phyloP scores from a whole-genome alignment of 176 grass and related monocot genomes.

The Puya raimondii region DNA sequence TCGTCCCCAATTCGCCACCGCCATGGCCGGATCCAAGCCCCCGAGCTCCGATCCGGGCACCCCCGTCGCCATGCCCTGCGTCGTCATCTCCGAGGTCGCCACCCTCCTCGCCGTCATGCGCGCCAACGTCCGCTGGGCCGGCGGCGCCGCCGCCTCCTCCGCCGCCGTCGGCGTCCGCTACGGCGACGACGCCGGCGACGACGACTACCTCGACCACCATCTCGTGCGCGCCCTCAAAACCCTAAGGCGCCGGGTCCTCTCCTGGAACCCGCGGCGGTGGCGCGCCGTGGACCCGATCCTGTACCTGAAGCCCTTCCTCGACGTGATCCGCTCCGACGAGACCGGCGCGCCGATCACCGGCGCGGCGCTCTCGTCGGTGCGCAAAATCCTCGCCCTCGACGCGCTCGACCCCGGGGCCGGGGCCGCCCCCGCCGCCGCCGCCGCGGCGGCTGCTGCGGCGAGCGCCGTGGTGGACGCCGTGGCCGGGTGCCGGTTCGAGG shows the following conservation, averaged over 20 bases:
- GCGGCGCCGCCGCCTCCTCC: slow-evolving; percentile 44
- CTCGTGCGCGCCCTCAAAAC: slow-evolving; percentile 65
- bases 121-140: slow-evolving; percentile 88
- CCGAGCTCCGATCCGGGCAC: background rate
- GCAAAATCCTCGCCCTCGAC: slow-evolving; percentile 85
- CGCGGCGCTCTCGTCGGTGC: slow-evolving; percentile 67
- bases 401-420: slow-evolving; percentile 34
- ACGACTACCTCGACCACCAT: slow-evolving; percentile 66
- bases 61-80: slow-evolving; percentile 50
- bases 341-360: slow-evolving; percentile 92
- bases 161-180: slow-evolving; percentile 66
- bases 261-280: slow-evolving; percentile 35
- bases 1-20: background rate
- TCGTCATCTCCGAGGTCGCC: slow-evolving; percentile 81
- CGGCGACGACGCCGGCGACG: slow-evolving; percentile 41
- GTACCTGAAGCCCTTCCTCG: slow-evolving; percentile 76
- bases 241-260: slow-evolving; percentile 57
- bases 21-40: background rate
- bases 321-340: slow-evolving; percentile 89
- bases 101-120: slow-evolving; percentile 94
- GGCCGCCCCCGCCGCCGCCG: slow-evolving; percentile 32
- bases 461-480: slow-evolving; percentile 78
- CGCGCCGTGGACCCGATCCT: slow-evolving; percentile 42
- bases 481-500: slow-evolving; percentile 83
- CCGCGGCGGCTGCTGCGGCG: slow-evolving; percentile 46